phyloP scores from a whole-genome alignment of 306 rosid genomes.

The Prunus armeniaca region DNA sequence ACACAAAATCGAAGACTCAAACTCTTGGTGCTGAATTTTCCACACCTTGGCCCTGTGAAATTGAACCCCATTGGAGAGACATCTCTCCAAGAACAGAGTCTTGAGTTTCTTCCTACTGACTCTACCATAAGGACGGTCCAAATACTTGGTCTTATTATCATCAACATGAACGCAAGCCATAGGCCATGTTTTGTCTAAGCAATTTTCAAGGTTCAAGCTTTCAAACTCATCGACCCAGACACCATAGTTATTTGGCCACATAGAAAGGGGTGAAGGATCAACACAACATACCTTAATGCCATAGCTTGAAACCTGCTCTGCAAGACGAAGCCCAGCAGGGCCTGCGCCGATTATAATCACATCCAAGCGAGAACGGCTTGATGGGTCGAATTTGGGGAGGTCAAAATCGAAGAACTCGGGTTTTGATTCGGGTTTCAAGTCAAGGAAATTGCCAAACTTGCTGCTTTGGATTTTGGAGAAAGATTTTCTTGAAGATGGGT shows the following conservation, averaged over 20 bases:
- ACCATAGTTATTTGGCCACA: conserved; percentile 92
- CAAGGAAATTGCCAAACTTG: conserved; percentile 58
- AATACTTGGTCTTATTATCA: conserved; percentile 52
- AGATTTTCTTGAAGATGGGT: conserved; percentile 25
- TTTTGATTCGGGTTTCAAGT: conserved; percentile 44
- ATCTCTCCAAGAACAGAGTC: conserved; percentile 42
- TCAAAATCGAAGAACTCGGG: conserved; percentile 48
- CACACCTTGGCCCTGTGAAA: conserved; percentile 66
- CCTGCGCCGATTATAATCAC: conserved; percentile 72
- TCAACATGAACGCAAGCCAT: conserved; percentile 51
- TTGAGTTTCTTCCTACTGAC: conserved; percentile 64
- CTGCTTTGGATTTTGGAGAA: conserved; percentile 26
- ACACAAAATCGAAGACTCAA: conserved; percentile 50
- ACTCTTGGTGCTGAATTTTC: conserved; percentile 55
- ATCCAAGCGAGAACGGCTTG: conserved; percentile 40
- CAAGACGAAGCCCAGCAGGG: conserved; percentile 74
- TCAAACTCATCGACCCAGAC: conserved; percentile 84
- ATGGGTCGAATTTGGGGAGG: conserved; percentile 51
- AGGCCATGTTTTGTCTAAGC: conserved; percentile 78
- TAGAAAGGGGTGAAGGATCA: conserved; percentile 73
- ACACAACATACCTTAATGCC: conserved; percentile 79
- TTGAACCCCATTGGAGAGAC: conserved; percentile 57
- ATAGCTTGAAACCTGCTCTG: conserved; percentile 61
- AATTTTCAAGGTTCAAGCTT: conserved; percentile 50
- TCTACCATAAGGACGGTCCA: conserved; percentile 65